phyloP scores from a whole-genome alignment of 192 early-diverging fungal genomes.

The Backusella westeae region DNA sequence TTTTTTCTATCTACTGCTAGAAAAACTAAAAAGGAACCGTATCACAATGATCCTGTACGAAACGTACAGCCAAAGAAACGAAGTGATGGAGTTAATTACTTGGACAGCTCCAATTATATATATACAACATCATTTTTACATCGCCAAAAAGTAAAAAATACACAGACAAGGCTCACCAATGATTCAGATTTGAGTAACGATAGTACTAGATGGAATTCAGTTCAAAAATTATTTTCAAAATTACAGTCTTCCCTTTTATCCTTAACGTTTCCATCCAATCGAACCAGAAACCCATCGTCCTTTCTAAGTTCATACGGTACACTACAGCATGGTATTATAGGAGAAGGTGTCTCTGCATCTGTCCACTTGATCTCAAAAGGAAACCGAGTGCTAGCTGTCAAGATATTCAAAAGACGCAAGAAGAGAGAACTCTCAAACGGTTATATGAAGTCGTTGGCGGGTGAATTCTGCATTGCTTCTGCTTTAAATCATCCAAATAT shows the following conservation, averaged over 20 bases:
- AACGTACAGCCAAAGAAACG: background rate
- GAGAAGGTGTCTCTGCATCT: conserved; percentile 6
- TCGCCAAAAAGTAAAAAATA: background rate
- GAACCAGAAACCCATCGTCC: background rate
- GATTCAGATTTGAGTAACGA: background rate
- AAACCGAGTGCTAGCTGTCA: conserved; percentile 16
- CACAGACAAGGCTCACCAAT: background rate
- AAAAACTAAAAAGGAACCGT: background rate
- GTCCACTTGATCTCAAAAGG: background rate
- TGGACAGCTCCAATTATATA: background rate
- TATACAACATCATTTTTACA: background rate
- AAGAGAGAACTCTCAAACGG: conserved; percentile 86
- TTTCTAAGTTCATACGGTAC: background rate
- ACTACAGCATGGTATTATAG: background rate
- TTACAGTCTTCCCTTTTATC: background rate
- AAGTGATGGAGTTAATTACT: background rate
- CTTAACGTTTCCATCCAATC: background rate
- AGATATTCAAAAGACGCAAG: conserved; percentile 43
- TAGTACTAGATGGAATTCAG: background rate
- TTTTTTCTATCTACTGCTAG: background rate
- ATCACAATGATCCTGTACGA: background rate
- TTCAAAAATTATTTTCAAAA: background rate
- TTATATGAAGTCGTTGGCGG: conserved; percentile 90
- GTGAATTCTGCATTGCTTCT: conserved; percentile 95
- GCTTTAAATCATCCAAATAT: conserved; percentile 89